Evolutionary conservation across 1,139 yeast species (phyloP), one percentile per base, ranked within the genome.

Genomic region (Saccharomyces hybrid): DNA sequence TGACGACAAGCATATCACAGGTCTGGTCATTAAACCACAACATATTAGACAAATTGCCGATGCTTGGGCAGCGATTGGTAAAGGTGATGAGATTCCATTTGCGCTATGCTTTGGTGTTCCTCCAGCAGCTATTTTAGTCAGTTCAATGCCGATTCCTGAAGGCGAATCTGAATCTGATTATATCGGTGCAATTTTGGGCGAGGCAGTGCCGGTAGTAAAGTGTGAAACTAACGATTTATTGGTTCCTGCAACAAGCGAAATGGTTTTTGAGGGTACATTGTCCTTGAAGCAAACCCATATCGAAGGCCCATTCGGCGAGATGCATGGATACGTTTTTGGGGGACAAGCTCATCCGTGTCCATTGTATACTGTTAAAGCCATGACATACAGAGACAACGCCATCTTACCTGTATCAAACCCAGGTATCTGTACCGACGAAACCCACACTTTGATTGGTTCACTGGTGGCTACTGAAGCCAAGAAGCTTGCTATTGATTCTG

Each of bases 301-400:
- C 3, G 67, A 63, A 47, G 66, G 67, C 16, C 66, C 66, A 16
- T 62, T 63, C 55, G 66, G 66, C 23, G 67, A 63, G 47, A 61
- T 62, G 65, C 65, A 63, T 53, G 67, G 66, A 14, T 63, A 63
- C 53, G 59, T 57, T 26, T 63, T 63, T 47, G 55, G 52, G n/a
- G 61, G 59, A 11, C 56, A 57, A 23, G 54, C 54, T 8, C 63
- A 59, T 49, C 63, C 60, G 20, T 58, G 63, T 52, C 66, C 67
- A 28, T 54, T 59, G 14, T 63, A 62, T 38, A 57, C 60, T 8
- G 62, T 63, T 7, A 56, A 61, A 3, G 47, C 59, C 1, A 61
- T 63, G 11, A 57, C 59, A 7, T 57, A 62, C 49, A 61, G 66
- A 52, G 57, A 63, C 49, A 53, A 61, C 28, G 56, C 66, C 1